Percentiles rank a stretch among this genome's conserved stretches.
Evolutionary conservation across 164 flowering plant species (phyloP).

Genomic region (Kalanchoe fedtschenkoi): DNA sequence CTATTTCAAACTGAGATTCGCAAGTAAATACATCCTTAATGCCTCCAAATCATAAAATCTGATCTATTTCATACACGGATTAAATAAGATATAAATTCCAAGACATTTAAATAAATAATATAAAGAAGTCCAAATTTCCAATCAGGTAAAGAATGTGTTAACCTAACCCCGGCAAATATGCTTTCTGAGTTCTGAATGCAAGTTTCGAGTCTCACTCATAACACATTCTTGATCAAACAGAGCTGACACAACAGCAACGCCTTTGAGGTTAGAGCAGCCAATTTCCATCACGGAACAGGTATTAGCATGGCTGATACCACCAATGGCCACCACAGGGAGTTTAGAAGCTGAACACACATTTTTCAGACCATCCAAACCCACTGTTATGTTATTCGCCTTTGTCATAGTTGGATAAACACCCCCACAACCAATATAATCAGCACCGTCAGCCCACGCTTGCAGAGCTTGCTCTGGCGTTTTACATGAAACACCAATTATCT

Average conservation of each 20-base stretch:
- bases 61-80: no score
- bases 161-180: no score
- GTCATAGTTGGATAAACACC: constrained; percentile 79
- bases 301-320: constrained; percentile 71
- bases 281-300: constrained; percentile 53
- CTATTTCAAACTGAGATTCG: no score
- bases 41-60: no score
- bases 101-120: no score
- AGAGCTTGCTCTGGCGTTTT: constrained; percentile 80
- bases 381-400: constrained; percentile 63
- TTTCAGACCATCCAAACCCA: constrained; percentile 72
- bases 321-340: constrained; percentile 91
- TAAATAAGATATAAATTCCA: no score
- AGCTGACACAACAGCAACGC: constrained; percentile 89
- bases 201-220: constrained; percentile 36
- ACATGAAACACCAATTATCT: constrained; percentile 89
- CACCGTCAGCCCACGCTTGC: constrained; percentile 75
- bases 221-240: constrained; percentile 69
- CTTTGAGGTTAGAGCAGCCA: constrained; percentile 48
- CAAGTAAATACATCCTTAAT: no score
- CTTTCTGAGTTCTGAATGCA: constrained; percentile 21
- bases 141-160: no score
- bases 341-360: constrained; percentile 57
- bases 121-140: no score
- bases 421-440: constrained; percentile 92